Base-by-base conservation (phyloP, 2,329 filamentous ascomycete genomes). In the Arthroderma uncinatum region DNA sequence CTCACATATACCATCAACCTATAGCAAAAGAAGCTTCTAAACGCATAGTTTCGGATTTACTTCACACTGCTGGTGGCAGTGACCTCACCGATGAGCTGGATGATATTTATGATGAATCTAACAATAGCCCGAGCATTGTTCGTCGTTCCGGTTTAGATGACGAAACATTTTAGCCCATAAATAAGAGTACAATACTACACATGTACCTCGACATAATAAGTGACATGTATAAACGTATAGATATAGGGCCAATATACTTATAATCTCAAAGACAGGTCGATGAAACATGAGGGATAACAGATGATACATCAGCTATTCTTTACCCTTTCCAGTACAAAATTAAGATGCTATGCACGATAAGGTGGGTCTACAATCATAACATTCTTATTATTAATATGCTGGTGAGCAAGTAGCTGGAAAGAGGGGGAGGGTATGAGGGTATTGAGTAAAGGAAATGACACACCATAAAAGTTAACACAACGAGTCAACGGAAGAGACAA, bases 11-110 rank as follows among this genome's bases (percentile, higher is more conserved):
- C 16, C 47, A 33, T 21, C 37, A 25, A 30, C 42, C 12, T n/a
- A 60, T 61, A 77, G 76, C 76, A 21, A 75, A 73, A 57, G 76
- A 78, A 68, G 76, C 76, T 8, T 76, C 74, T 1, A 76, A 73
- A 57, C 72, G 74, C 2, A 78, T 78, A 16, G 75, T 78, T 12
- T 72, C 74, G 10, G 74, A 78, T 62, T 66, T 78, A 4, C 64
- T 78, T 1, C 68, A 71, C 36, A 77, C 73, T 4, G 76, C 76
- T 19, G 66, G 64, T 9, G 67, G 65, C 7, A 59, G 58, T 7
- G 63, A 65, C 34, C 69, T 72, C 36, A 68, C 72, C 14, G 58
- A 61, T 23, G 64, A 64, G 8, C 53, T 58, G 10, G 59, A 70
- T 53, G 33, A 53, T 21, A 53, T 53, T 23, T 68, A 71, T 54